These are phyloP conservation scores for Euptelea pleiosperma DNA, from an alignment of 164 flowering plant species.

Conservation along the genomic window DNA sequence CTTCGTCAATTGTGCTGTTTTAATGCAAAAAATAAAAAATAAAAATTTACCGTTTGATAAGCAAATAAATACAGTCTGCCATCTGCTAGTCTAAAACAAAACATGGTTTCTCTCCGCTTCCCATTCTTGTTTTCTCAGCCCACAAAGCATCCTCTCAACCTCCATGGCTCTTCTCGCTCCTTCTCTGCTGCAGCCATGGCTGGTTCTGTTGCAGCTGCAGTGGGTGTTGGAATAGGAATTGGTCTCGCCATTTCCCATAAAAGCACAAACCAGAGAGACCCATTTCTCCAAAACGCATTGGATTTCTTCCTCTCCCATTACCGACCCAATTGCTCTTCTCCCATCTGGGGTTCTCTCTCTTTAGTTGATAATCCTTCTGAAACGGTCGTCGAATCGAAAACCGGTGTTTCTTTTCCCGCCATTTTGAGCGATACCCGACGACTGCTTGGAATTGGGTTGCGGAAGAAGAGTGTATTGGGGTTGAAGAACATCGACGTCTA, in stretches of 20 bases:
- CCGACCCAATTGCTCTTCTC: conserved; percentile 16
- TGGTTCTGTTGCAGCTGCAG: conserved; percentile 21
- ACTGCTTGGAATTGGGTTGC: conserved; percentile 76
- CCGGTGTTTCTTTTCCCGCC: conserved; percentile 68
- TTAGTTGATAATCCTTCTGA: conserved; percentile 39
- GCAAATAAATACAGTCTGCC: no score
- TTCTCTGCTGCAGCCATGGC: conserved; percentile 19
- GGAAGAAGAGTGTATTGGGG: conserved; percentile 74
- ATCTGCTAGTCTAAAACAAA: no score
- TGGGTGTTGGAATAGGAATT: conserved; percentile 25
- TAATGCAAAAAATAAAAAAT: no score
- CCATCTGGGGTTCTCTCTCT: conserved; percentile 73
- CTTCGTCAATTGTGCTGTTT: no score
- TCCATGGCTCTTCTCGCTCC: conserved; percentile 17
- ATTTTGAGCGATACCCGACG: conserved; percentile 42
- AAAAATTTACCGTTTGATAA: no score
- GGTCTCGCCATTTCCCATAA: conserved; percentile 34
- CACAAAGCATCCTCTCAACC: conserved; percentile 18
- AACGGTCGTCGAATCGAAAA: conserved; percentile 49
- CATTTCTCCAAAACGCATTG: conserved; percentile 40
- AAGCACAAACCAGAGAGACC: conserved; percentile 23
- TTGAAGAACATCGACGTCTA: conserved; percentile 93
- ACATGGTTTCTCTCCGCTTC: conserved; percentile 78
- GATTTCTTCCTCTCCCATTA: conserved; percentile 32
- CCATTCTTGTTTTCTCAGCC: conserved; percentile 87